Conservation (phyloP, 2,329 filamentous ascomycete species). For the Cladosporium sp. region DNA sequence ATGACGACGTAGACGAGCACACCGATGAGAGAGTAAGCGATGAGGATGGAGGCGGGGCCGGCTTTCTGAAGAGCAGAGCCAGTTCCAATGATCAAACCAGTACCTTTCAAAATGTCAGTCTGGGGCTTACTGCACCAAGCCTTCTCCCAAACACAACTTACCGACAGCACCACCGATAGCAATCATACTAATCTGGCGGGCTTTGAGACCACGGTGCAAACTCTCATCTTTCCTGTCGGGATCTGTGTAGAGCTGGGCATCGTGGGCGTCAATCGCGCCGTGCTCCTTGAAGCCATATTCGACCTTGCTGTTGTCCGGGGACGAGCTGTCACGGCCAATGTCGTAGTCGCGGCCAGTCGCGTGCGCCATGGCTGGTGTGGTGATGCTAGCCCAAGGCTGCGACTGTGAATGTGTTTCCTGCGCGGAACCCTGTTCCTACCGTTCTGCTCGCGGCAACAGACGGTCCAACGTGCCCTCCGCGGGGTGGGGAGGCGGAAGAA, state of each 20-base stretch:
- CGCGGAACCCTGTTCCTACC: not conserved
- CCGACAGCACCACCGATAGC: constrained; percentile 71
- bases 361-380: constrained; percentile 1
- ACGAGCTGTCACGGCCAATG: not conserved
- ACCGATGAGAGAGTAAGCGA: constrained; percentile 64
- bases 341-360: constrained; percentile 5
- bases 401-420: not conserved
- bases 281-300: constrained; percentile 9
- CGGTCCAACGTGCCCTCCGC: not conserved
- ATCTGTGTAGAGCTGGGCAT: constrained; percentile 7
- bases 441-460: not conserved
- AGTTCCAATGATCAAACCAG: constrained; percentile 65
- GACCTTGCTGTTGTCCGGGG: not conserved
- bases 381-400: not conserved
- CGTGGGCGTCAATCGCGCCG: not conserved
- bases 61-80: constrained; percentile 45
- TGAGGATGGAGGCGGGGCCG: constrained; percentile 60
- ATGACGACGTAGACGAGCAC: constrained; percentile 74
- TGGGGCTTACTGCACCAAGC: not conserved
- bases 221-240: constrained; percentile 21
- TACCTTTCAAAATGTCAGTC: constrained; percentile 27
- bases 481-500: not conserved
- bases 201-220: constrained; percentile 48
- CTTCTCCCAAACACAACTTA: constrained; percentile 36
- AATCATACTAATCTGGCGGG: constrained; percentile 55